Conservation (phyloP, 2,329 filamentous ascomycete species). For the Cryphonectria nitschkei region DNA sequence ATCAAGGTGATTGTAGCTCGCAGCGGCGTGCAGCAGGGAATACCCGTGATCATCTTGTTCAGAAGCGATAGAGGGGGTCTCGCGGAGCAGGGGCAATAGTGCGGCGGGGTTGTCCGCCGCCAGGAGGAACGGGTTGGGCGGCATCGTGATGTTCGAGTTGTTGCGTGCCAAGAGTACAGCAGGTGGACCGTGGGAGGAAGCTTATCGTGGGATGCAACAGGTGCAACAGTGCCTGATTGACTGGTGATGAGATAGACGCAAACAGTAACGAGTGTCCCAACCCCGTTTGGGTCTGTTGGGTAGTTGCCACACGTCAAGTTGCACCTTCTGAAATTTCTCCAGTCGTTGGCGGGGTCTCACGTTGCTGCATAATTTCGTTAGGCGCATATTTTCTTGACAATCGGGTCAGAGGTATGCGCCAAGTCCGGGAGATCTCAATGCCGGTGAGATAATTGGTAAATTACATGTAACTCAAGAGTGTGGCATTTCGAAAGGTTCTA, state of each 20-base stretch:
- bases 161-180: neutral
- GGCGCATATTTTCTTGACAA: slow-evolving; percentile 6
- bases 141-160: slow-evolving; percentile 40
- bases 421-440: too few species aligned
- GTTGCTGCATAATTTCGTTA: slow-evolving; percentile 19
- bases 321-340: slow-evolving; percentile 11
- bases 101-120: slow-evolving; percentile 80
- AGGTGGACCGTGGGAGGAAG: neutral
- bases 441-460: neutral
- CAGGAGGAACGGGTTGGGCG: slow-evolving; percentile 69
- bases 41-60: slow-evolving; percentile 91
- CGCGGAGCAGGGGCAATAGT: slow-evolving; percentile 74
- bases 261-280: neutral
- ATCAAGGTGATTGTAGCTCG: slow-evolving; percentile 86
- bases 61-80: slow-evolving; percentile 75
- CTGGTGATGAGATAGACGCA: neutral
- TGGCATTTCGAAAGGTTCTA: neutral
- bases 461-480: neutral
- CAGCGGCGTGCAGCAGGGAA: slow-evolving; percentile 88
- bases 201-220: too few species aligned
- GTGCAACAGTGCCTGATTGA: neutral
- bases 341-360: slow-evolving; percentile 31
- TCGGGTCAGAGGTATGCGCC: neutral
- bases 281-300: neutral
- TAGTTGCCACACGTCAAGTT: neutral